These are phyloP conservation scores for Elaeis oleifera DNA, from an alignment of 202 grass and related monocot species.

Conservation along the genomic window DNA sequence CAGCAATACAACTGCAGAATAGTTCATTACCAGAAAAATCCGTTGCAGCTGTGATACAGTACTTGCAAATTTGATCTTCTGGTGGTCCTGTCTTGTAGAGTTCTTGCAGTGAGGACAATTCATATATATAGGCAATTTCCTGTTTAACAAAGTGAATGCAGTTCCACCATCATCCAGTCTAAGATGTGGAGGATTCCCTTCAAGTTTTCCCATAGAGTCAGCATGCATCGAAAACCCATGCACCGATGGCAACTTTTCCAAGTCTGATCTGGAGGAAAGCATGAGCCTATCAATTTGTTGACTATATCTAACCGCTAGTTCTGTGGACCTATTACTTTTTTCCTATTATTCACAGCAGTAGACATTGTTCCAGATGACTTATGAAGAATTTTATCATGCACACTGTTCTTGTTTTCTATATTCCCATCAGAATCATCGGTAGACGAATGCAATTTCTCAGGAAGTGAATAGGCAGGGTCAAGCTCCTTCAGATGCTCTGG, in stretches of 20 bases:
- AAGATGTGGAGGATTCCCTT: conserved; percentile 31
- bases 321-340: conserved; percentile 30
- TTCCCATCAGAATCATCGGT: conserved; percentile 18
- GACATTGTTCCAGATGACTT: conserved; percentile 28
- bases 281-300: conserved; percentile 25
- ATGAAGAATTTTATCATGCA: conserved; percentile 30
- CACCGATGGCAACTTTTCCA: conserved; percentile 14
- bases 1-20: neutral
- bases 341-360: conserved; percentile 18
- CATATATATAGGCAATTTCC: conserved; percentile 93
- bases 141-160: conserved; percentile 82
- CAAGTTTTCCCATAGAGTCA: conserved; percentile 32
- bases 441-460: conserved; percentile 30
- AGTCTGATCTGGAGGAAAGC: conserved; percentile 22
- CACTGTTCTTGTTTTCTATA: conserved; percentile 33
- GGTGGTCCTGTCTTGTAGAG: conserved; percentile 39
- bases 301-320: conserved; percentile 41
- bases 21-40: conserved; percentile 75
- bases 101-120: conserved; percentile 79
- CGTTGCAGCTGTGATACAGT: conserved; percentile 76
- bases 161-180: conserved; percentile 54
- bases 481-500: conserved; percentile 71
- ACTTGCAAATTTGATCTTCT: conserved; percentile 61
- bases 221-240: conserved; percentile 23
- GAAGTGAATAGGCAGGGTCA: conserved; percentile 32